A percentile compares a stretch with the other conserved stretches of the same genome.
Evolutionary conservation across 176 grass and related monocot species (phyloP).

Genomic region (Raddia distichophylla): DNA sequence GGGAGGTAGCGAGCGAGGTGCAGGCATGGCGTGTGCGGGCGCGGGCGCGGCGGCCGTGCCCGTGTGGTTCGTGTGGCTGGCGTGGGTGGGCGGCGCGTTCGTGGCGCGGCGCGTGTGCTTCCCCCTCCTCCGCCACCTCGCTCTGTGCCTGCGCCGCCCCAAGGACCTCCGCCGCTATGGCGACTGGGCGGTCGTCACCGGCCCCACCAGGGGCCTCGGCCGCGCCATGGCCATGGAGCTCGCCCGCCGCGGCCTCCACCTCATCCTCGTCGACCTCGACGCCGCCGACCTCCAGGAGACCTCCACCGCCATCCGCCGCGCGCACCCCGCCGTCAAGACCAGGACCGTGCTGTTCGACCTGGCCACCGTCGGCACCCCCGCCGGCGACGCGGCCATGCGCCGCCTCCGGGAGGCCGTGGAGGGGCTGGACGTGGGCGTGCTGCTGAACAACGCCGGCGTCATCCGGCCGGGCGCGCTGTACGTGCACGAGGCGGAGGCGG

Average conservation of each 20-base stretch:
- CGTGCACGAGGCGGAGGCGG: constrained; percentile 45
- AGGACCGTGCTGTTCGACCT: constrained; percentile 49
- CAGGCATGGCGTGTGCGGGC: not conserved
- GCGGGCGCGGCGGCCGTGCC: not conserved
- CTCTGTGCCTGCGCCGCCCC: not conserved
- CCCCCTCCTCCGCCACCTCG: not conserved
- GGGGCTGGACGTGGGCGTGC: constrained; percentile 47
- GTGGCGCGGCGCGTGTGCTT: not conserved
- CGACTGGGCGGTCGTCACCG: constrained; percentile 48
- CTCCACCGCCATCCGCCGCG: not conserved
- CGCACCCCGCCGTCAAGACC: not conserved
- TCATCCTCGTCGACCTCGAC: constrained; percentile 49
- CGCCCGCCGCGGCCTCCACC: constrained; percentile 44
- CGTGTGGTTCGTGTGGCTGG: not conserved
- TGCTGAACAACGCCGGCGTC: constrained; percentile 59
- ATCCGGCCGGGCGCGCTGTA: constrained; percentile 30
- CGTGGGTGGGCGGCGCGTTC: not conserved
- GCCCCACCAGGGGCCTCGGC: constrained; percentile 48
- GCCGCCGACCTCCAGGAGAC: constrained; percentile 35
- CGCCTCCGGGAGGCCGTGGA: constrained; percentile 18
- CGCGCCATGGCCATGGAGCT: constrained; percentile 47
- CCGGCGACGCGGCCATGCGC: not conserved
- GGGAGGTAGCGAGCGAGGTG: too few relatives aligned
- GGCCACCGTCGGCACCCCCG: not conserved
- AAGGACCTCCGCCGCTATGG: constrained; percentile 46